A percentile compares a stretch with the other conserved stretches of the same genome.
Conservation (phyloP, 331 rosid genomes). For the Ulmus americana region DNA sequence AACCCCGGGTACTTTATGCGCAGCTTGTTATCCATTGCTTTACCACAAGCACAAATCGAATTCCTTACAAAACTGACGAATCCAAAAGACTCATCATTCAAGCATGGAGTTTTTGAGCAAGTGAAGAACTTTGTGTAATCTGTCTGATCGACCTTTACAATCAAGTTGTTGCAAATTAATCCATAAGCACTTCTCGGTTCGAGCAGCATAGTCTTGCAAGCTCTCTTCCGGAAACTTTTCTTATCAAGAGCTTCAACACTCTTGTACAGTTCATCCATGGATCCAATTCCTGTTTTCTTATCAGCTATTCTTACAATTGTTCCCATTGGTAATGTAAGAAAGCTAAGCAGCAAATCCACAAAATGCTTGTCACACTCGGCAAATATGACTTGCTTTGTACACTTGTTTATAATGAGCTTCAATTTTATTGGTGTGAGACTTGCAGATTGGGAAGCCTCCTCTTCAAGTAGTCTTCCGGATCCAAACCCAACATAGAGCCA, state of each 20-base stretch:
- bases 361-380: slow-evolving; percentile 24
- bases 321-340: slow-evolving; percentile 34
- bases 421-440: background rate
- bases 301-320: slow-evolving; percentile 18
- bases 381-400: slow-evolving; percentile 9
- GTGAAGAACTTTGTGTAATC: slow-evolving; percentile 11
- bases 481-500: too few species aligned
- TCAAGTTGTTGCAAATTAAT: background rate
- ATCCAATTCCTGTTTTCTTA: slow-evolving; percentile 22
- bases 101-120: slow-evolving; percentile 15
- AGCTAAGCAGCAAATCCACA: slow-evolving; percentile 28
- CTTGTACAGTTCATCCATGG: slow-evolving; percentile 25
- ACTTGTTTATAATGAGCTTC: slow-evolving; percentile 16
- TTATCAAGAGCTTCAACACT: slow-evolving; percentile 21
- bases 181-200: slow-evolving; percentile 26
- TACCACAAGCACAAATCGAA: slow-evolving; percentile 10
- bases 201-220: slow-evolving; percentile 31
- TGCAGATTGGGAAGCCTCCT: background rate
- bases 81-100: background rate
- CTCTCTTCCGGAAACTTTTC: background rate
- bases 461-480: background rate
- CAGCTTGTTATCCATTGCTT: slow-evolving; percentile 1
- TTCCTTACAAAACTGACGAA: slow-evolving; percentile 10
- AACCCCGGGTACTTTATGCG: background rate
- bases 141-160: slow-evolving; percentile 4